A percentile compares a stretch with the other conserved stretches of the same genome.
phyloP scores from a whole-genome alignment of 768 basidiomycete species.

The Pholiota conissans region DNA sequence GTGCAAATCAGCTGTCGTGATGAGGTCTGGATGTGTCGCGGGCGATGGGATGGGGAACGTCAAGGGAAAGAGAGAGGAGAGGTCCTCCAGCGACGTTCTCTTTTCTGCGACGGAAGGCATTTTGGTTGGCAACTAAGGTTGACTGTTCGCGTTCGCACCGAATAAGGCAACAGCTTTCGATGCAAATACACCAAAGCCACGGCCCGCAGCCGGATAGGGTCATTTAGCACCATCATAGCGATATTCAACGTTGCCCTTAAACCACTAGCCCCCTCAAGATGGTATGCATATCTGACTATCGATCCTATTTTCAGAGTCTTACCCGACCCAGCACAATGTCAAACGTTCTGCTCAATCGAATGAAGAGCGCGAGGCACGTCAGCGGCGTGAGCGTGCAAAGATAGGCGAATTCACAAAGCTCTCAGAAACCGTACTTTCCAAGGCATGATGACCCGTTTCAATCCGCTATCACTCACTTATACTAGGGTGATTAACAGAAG shows the following conservation, averaged over 20 bases:
- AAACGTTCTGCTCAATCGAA: conserved; percentile 58
- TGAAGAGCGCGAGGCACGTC: conserved; percentile 66
- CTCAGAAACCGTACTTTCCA: conserved; percentile 59
- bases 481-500: conserved; percentile 52
- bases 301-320: background rate
- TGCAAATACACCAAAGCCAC: conserved; percentile 6
- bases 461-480: conserved; percentile 9
- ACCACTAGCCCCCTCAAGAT: background rate
- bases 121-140: conserved; percentile 10
- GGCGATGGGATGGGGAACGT: conserved; percentile 86
- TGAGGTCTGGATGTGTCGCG: conserved; percentile 70
- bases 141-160: background rate
- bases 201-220: background rate
- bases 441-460: conserved; percentile 41
- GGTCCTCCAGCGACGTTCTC: conserved; percentile 45
- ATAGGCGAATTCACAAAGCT: conserved; percentile 75
- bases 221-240: background rate
- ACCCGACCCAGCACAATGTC: conserved; percentile 60
- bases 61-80: conserved; percentile 71
- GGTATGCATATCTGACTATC: background rate
- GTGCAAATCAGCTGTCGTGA: conserved; percentile 73
- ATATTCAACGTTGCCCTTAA: background rate
- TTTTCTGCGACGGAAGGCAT: conserved; percentile 62
- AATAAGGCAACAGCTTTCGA: conserved; percentile 5
- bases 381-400: conserved; percentile 70